Base-by-base conservation (phyloP, 768 basidiomycete genomes). In the Mycena maculata region DNA sequence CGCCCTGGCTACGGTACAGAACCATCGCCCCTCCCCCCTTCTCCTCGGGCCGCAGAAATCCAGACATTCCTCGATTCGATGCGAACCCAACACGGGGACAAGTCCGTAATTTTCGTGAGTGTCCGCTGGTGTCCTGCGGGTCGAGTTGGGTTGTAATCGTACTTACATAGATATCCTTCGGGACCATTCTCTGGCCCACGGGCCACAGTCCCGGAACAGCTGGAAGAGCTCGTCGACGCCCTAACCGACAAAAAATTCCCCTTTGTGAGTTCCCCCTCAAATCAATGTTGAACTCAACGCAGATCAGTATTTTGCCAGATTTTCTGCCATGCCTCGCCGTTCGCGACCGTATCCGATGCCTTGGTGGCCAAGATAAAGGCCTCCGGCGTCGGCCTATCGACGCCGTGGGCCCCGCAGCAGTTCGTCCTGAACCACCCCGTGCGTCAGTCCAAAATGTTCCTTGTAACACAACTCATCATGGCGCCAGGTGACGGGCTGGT, bases 291-390 rank as follows among this genome's bases (percentile, higher is more conserved):
- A 23, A 22, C 20, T 27, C 44, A 6, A 2, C 31, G 27, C 23
- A 31, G 16, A n/a, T 8, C 20, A 31, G 8, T 4, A 12, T 11
- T 33, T n/a, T n/a, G 15, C 1, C 18, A 64, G 63, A 64, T 75
- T 23, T 28, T 72, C 6, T 63, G 69, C 15, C 56, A 68, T 53
- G 72, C 70, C 18, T 75, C 72, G 11, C 71, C 70, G 15, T 50
- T 63, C 23, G 56, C 48, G 7, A 28, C 5, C 8, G 13, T 65
- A 1, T 28, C 63, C 4, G 20, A 30, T 9, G 30, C 4, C 18
- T 36, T 65, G 23, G 1, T 11, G 9, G 16, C n/a, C 10, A 59
- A 58, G 18, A 53, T 65, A 0, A n/a, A 50, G 2, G 25, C 30
- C 16, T 52, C 48, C 0, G 63, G 56, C 2, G 10, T 65, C 9